Evolutionary conservation across 1,139 yeast species (phyloP).

Genomic region (Diutina sp.): DNA sequence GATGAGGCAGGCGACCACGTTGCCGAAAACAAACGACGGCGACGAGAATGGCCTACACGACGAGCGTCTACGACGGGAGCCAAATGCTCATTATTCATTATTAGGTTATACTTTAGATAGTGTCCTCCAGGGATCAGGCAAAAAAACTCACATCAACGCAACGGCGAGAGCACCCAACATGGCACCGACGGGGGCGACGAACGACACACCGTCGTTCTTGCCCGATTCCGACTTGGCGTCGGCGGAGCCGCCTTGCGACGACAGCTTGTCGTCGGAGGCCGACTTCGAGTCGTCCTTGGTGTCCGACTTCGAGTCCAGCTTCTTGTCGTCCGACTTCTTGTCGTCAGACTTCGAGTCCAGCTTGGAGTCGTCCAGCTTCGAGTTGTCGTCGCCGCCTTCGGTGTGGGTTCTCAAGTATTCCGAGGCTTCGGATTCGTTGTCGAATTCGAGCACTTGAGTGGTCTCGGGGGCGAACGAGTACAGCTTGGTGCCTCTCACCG

Average conservation of each 20-base stretch:
- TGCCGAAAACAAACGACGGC: not conserved
- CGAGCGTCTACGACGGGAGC: not conserved
- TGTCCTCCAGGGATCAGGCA: not conserved
- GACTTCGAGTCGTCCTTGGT: not conserved
- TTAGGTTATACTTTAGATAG: not conserved
- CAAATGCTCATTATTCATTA: not conserved
- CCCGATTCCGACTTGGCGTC: not conserved
- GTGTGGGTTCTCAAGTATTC: not conserved
- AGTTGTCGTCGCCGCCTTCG: not conserved
- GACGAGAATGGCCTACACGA: not conserved
- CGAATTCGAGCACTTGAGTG: not conserved
- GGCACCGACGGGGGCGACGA: constrained; percentile 2
- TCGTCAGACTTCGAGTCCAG: not conserved
- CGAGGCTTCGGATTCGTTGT: not conserved
- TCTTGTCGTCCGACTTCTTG: not conserved
- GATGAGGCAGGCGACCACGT: not conserved
- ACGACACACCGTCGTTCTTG: not conserved
- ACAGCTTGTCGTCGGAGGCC: not conserved
- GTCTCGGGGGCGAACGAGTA: not conserved
- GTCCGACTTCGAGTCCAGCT: not conserved
- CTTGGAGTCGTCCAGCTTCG: not conserved
- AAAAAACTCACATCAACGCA: not conserved
- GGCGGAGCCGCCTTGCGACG: not conserved
- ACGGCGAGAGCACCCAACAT: constrained; percentile 1
- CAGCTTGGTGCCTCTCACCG: constrained; percentile 1